These are phyloP conservation scores for Chalciporus pseudorubinellus DNA, from an alignment of 768 basidiomycete species.

Conservation along the genomic window DNA sequence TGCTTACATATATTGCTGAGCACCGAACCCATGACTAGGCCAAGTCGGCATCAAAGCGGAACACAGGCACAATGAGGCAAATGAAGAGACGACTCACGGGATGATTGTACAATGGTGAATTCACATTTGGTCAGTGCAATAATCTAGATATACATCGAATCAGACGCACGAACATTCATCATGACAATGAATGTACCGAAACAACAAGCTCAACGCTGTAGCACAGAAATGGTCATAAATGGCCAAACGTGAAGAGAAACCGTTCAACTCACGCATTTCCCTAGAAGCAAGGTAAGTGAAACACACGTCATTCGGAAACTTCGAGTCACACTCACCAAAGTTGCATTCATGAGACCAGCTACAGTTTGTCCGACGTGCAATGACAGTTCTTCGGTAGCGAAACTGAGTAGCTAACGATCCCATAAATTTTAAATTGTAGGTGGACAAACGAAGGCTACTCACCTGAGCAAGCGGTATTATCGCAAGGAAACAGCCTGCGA, in stretches of 20 bases:
- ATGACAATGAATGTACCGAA: constrained; percentile 43
- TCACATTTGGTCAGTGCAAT: constrained; percentile 83
- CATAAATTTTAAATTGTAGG: constrained; percentile 2
- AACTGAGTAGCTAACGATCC: constrained; percentile 59
- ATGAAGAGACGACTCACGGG: constrained; percentile 45
- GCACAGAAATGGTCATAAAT: not conserved
- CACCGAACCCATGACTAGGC: constrained; percentile 75
- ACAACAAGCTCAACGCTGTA: constrained; percentile 59
- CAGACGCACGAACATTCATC: not conserved
- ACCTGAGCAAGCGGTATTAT: constrained; percentile 86
- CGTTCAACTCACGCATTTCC: constrained; percentile 30
- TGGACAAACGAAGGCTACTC: not conserved
- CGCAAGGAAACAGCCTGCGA: constrained; percentile 68
- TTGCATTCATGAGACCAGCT: constrained; percentile 86
- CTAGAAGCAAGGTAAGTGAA: constrained; percentile 7
- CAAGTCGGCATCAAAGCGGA: too few relatives aligned
- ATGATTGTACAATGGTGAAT: constrained; percentile 75
- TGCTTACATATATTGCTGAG: constrained; percentile 68
- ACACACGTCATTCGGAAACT: too few relatives aligned
- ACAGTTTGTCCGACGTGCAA: constrained; percentile 79
- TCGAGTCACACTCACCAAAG: constrained; percentile 48
- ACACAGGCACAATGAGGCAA: too few relatives aligned
- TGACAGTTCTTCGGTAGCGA: constrained; percentile 84
- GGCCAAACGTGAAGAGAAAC: not conserved
- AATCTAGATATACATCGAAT: constrained; percentile 43